Conservation (phyloP, 495 filamentous ascomycete species). For the Opeltia flavorubescens region DNA sequence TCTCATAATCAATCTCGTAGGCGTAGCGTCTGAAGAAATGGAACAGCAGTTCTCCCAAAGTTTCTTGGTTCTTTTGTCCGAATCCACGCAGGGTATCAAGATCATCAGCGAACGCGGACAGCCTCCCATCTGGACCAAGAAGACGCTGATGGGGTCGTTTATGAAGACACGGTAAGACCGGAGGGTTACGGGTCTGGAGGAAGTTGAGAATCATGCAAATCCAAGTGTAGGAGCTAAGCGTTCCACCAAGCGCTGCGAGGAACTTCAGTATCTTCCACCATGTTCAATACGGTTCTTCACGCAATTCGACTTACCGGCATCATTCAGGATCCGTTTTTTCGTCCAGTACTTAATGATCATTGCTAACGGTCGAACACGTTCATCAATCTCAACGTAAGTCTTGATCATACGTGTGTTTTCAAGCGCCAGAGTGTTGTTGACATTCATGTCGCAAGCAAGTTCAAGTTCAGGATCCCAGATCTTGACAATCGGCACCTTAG, state of each 20-base stretch:
- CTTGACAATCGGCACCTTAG: conserved; percentile 97
- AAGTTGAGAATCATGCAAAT: conserved; percentile 98
- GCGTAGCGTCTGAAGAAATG: conserved; percentile 91
- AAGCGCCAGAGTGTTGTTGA: conserved; percentile 87
- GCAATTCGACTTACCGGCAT: conserved; percentile 72
- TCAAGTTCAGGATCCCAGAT: conserved; percentile 92
- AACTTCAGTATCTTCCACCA: background rate
- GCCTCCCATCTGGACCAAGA: conserved; percentile 42
- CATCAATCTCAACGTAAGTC: conserved; percentile 88
- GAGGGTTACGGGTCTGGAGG: conserved; percentile 77
- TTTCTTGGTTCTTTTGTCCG: conserved; percentile 70
- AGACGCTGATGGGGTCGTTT: conserved; percentile 52
- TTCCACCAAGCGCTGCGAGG: conserved; percentile 67
- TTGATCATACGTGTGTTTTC: conserved; percentile 98
- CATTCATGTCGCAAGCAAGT: conserved; percentile 95
- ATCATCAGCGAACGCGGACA: conserved; percentile 75
- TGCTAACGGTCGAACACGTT: conserved; percentile 76
- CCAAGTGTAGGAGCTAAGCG: conserved; percentile 98
- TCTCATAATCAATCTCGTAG: conserved; percentile 83
- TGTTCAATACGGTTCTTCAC: no score
- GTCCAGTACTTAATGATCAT: conserved; percentile 99
- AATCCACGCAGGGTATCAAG: conserved; percentile 54
- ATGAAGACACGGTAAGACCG: conserved; percentile 77
- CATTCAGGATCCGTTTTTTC: conserved; percentile 78
- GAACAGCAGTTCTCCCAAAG: conserved; percentile 70